Base-by-base conservation (phyloP, 1,284 basidiomycete genomes). In the Ustilago trichophora region DNA sequence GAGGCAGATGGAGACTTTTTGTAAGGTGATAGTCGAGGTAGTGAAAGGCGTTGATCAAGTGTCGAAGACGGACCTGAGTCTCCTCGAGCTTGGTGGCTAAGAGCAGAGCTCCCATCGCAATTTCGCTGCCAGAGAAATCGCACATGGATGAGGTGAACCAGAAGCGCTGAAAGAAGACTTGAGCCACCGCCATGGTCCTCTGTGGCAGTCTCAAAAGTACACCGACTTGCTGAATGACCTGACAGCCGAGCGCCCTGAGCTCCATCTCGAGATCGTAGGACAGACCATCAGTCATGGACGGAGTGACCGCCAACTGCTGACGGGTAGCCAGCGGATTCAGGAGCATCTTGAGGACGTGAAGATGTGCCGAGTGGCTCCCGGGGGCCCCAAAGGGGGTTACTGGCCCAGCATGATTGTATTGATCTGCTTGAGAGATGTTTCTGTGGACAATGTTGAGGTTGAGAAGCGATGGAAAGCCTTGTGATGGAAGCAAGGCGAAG, bases 51-150 rank as follows among this genome's bases (percentile, higher is more conserved):
- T 98, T 98, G 83, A 98, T 89, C 60, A 98, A 87, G 80, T 98
- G 93, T 24, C 95, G 88, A 82, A 98, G 90, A 12, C 93, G 87
- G 8, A 95, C 82, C 0, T 92, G 90, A 60, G 91, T 92, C 83
- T 99, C 95, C 83, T 96, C 92, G 12, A 98, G 86, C 82, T 99
- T 99, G 1, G 93, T 93, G 0, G 93, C 91, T 43, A 99, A 88
- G 80, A 94, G 96, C 13, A 99, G 86, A 0, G 91, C 88, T 11
- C 93, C 93, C 87, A 96, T 92, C 12, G 90, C 90, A 45, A 96
- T 87, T 78, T 98, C 93, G 33, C 88, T 89, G 56, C 96, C 89
- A 22, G 91, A 89, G 81, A 95, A 99, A 59, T 93, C 90, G 76
- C 90, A 89, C 88, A 98, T 88, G 4, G 93, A 96, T 5, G 91